Evolutionary conservation across 768 basidiomycete genomes (phyloP), one percentile per base, ranked within the genome.

Genomic region (Cubamyces lactineus): DNA sequence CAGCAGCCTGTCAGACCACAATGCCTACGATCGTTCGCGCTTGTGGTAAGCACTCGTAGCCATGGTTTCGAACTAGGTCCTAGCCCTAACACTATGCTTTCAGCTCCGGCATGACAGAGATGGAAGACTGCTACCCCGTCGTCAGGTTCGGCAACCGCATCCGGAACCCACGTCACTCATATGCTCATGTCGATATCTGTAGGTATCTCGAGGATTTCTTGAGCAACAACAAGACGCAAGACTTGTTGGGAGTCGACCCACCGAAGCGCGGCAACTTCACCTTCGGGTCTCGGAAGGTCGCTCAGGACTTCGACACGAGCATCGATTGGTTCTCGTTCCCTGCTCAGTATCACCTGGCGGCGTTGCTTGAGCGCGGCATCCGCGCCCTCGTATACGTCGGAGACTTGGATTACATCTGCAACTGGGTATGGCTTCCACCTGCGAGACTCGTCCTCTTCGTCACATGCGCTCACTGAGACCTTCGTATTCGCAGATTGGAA

Each of bases 151-250:
- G 26, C 23, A 5, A 16, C 77, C 59, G 48, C 28, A 2, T 5
- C 23, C 8, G 9, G 1, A 21, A 1, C 21, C 4, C 45, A 6
- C 5, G 45, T 21, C n/a, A 4, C 1, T 2, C 28, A 9, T 11
- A 15, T 28, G 6, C 42, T 39, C 6, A 23, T 55, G 6, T 51
- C 28, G 45, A 8, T 16, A 24, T 19, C 8, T 39, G 12, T 66
- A 88, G 88, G 46, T 68, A 79, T 62, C 86, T 93, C 63, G 61
- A 72, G 0, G 72, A 75, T 3, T 94, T 85, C 74, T 86, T 94
- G 56, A 80, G 86, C 68, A 77, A 78, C 39, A 80, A 84, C 1
- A 74, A 79, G 6, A 77, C 86, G 34, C 84, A 85, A n/a, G 62
- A 69, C 0, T 69, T 74, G 3, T 79, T 94, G 7, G 91, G 91